These are phyloP conservation scores for Diplosphaera chodatii DNA, from an alignment of 139 green algal species.

Conservation along the genomic window DNA sequence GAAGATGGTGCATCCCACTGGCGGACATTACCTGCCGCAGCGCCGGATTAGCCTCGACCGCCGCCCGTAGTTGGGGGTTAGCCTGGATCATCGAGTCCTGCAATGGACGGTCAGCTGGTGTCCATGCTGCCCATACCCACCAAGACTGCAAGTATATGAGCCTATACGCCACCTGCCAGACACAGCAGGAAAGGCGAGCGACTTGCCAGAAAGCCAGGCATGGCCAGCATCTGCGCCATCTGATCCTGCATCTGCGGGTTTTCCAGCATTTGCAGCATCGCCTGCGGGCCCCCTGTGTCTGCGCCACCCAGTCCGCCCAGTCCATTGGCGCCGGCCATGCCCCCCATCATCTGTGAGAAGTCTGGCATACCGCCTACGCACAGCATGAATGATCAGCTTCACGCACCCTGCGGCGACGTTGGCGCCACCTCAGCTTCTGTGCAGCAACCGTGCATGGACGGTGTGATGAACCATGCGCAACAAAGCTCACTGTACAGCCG, in stretches of 20 bases:
- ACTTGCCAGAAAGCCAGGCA: conserved; percentile 58
- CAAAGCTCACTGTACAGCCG: no score
- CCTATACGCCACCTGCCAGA: no score
- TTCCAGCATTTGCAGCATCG: conserved; percentile 68
- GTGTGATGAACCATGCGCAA: no score
- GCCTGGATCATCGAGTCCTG: conserved; percentile 49
- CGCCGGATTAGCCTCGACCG: conserved; percentile 40
- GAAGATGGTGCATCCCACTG: no score
- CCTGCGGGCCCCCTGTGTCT: neutral
- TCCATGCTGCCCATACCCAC: no score
- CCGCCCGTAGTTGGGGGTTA: conserved; percentile 42
- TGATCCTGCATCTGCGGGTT: conserved; percentile 24
- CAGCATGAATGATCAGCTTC: no score
- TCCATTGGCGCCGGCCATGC: conserved; percentile 12
- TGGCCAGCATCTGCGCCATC: conserved; percentile 47
- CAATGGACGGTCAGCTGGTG: no score
- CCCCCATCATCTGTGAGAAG: conserved; percentile 8
- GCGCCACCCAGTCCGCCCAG: conserved; percentile 10
- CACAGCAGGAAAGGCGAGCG: no score
- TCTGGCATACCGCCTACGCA: conserved; percentile 12
- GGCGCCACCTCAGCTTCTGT: no score
- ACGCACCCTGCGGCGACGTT: no score
- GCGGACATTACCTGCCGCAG: conserved; percentile 29
- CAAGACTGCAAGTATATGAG: no score
- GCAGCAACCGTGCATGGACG: no score